Base-by-base conservation (phyloP, 179 eudicot genomes). In the Pouteria campechiana region DNA sequence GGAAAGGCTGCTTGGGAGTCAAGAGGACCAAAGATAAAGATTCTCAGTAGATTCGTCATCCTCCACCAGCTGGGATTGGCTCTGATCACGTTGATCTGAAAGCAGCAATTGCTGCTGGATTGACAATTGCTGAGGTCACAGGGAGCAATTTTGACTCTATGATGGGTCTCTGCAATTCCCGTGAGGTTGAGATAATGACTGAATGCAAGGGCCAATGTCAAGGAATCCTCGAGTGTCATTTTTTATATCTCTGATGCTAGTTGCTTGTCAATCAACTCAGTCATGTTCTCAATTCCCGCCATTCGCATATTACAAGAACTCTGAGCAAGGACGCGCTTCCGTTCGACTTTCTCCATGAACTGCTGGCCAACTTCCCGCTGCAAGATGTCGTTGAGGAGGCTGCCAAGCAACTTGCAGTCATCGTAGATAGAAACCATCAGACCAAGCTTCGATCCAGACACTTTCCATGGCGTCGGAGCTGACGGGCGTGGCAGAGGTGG, bases 31-130 rank as follows among this genome's bases (percentile, higher is more conserved):
- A n/a, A n/a, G n/a, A n/a, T n/a, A n/a, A n/a, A n/a, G n/a, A n/a
- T n/a, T n/a, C n/a, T n/a, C n/a, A n/a, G n/a, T n/a, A n/a, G n/a
- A n/a, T n/a, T n/a, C n/a, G n/a, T n/a, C n/a, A n/a, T n/a, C n/a
- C n/a, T n/a, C n/a, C n/a, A n/a, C n/a, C 98, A n/a, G 98, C 98
- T 41, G 98, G 98, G 35, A 82, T 90, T 43, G 98, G 98, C 14
- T 90, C 98, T 2, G 98, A 90, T 53, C 98, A 90, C 47, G 65
- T 90, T 20, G 98, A 90, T 60, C 78, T 90, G 14, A 43, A 70
- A 35, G 98, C 98, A 52, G 96, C 98, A 15, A 96, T 92, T 17
- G 85, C 64, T 21, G 78, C 98, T 24, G 92, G 94, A 6, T 55
- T 90, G 34, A 90, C 98, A 5, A 94, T 90, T 41, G 98, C 98